Evolutionary conservation across 2,329 filamentous ascomycete species (phyloP), one percentile per base, ranked within the genome.

Genomic region (Aspergillus udagawae): DNA sequence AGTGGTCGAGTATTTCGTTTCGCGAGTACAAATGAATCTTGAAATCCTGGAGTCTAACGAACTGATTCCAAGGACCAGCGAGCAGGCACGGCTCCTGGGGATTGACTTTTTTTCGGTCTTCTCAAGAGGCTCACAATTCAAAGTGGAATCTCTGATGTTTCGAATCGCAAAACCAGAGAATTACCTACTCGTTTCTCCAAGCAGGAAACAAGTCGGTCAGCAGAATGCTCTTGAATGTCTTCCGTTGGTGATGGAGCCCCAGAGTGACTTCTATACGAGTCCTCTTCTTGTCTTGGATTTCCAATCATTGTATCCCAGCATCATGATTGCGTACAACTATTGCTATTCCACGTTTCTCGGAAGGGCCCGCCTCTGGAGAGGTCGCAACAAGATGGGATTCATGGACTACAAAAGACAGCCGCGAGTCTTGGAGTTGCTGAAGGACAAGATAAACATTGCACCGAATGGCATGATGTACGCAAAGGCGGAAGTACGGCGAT

Each of bases 261-360:
- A 94, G 67, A 97, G 92, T 63, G 90, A 87, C 6, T 96, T 99
- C 70, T 99, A 99, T 74, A 91, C 81, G 56, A 94, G 90, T 60
- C 94, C 94, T 0, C 72, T 99, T 0, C 71, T 99, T 3, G 94
- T 99, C 0, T 80, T 99, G 6, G 94, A 99, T 74, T 99, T 99
- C 62, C 93, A 97, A 69, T 96, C 91, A 58, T 77, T 99, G 50
- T 99, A 99, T 64, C 94, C 94, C 0, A 97, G 92, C 73, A 88
- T 97, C 59, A 97, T 99, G 92, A 97, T 99, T 69, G 94, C 94
- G 0, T 97, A 99, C 78, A 99, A 99, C 68, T 94, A 97, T 70
- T 99, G 94, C 77, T 99, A 99, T 70, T 97, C 94, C 0, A 99
- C 94, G 0, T 99, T 92, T 65, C 81, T 97, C 0, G 94, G 94